Evolutionary conservation across 257 asterid genomes (phyloP).

Genomic region (Scutellaria baicalensis): DNA sequence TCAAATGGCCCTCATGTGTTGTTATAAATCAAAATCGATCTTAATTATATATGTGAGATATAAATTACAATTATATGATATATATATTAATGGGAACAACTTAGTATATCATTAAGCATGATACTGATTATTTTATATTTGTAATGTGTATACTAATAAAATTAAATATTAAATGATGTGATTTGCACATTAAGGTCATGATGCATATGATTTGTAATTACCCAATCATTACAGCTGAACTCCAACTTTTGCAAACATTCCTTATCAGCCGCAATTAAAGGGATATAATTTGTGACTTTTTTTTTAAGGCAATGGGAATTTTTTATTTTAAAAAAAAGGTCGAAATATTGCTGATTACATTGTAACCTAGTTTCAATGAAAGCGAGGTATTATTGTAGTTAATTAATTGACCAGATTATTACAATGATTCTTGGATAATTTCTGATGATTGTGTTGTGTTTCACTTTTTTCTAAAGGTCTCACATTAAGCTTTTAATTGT

Average conservation of each 20-base stretch:
- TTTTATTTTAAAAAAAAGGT: too few relatives aligned
- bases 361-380: background rate
- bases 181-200: background rate
- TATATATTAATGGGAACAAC: too few relatives aligned
- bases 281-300: background rate
- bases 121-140: too few relatives aligned
- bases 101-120: too few relatives aligned
- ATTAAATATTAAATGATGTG: too few relatives aligned
- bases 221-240: background rate
- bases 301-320: too few relatives aligned
- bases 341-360: background rate
- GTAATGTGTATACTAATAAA: too few relatives aligned
- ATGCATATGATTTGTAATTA: background rate
- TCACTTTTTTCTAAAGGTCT: background rate
- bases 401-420: slow-evolving; percentile 2
- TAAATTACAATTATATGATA: too few relatives aligned
- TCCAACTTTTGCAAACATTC: slow-evolving; percentile 5
- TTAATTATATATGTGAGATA: too few relatives aligned
- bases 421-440: background rate
- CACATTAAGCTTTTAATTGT: background rate
- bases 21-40: too few relatives aligned
- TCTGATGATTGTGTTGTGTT: slow-evolving; percentile 5
- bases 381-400: slow-evolving; percentile 5
- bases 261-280: slow-evolving; percentile 22
- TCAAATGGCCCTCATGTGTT: too few relatives aligned